Percentiles rank a stretch among this genome's conserved stretches.
Conservation (phyloP, 2,329 filamentous ascomycete species). For the Colletotrichum kahawae region DNA sequence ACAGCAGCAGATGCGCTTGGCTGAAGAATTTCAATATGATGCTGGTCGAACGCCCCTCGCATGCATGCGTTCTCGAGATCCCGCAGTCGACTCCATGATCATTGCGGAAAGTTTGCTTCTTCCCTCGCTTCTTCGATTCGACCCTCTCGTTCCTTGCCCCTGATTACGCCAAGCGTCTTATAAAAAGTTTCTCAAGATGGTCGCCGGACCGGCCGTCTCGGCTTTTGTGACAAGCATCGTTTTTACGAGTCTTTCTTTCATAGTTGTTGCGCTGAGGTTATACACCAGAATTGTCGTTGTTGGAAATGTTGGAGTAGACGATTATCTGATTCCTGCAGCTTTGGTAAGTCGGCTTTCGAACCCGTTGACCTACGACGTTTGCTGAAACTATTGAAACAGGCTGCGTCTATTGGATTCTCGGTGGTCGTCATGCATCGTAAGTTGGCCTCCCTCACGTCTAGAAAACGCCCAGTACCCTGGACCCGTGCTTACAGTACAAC, state of each 20-base stretch:
- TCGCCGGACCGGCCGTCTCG: not conserved
- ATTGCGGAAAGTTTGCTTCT: not conserved
- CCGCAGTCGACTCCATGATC: not conserved
- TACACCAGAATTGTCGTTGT: not conserved
- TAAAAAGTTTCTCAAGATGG: not conserved
- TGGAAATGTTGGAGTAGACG: not conserved
- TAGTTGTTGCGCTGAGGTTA: not conserved
- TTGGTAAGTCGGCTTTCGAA: constrained; percentile 17
- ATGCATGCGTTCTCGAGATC: not conserved
- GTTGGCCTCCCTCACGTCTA: not conserved
- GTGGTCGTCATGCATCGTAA: not conserved
- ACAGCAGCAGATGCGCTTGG: not conserved
- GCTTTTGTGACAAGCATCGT: not conserved
- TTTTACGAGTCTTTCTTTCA: not conserved
- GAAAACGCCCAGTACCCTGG: not conserved
- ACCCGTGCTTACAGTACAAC: not conserved
- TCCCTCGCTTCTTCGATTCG: not conserved
- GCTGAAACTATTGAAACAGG: not conserved
- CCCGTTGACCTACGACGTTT: not conserved
- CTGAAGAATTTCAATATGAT: not conserved
- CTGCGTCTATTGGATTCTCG: not conserved
- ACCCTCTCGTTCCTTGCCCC: not conserved
- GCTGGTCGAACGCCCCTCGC: not conserved
- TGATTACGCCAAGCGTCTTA: not conserved
- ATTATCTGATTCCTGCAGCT: not conserved